Evolutionary conservation across 129 eudicot genomes (phyloP).

Genomic region (Deinandra increscens): DNA sequence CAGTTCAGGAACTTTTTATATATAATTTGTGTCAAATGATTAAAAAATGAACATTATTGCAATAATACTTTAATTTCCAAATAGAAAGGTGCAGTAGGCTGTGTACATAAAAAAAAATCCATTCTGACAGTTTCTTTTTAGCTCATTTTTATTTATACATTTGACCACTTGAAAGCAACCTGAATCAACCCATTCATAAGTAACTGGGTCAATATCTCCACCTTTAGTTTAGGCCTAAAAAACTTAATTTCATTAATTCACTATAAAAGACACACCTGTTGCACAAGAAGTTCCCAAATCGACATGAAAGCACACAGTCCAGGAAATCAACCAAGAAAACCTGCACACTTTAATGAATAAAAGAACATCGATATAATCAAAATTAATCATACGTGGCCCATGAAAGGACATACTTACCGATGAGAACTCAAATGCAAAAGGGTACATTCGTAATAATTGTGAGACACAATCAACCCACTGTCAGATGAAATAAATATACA

Average conservation of each 20-base stretch:
- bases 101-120: background rate
- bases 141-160: background rate
- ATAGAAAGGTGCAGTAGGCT: background rate
- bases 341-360: slow-evolving; percentile 41
- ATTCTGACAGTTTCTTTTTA: background rate
- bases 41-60: background rate
- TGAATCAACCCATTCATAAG: background rate
- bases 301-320: slow-evolving; percentile 84
- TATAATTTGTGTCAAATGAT: background rate
- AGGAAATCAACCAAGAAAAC: slow-evolving; percentile 84
- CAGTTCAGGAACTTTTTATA: background rate
- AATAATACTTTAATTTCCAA: background rate
- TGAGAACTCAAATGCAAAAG: slow-evolving; percentile 90
- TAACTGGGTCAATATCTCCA: background rate
- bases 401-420: slow-evolving; percentile 55
- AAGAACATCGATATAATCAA: background rate
- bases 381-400: background rate
- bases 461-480: slow-evolving; percentile 99
- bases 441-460: slow-evolving; percentile 88
- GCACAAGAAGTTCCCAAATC: slow-evolving; percentile 95
- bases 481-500: slow-evolving; percentile 23
- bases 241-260: background rate
- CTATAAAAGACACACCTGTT: slow-evolving; percentile 51
- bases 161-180: background rate
- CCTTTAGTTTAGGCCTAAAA: background rate